phyloP scores from a whole-genome alignment of 768 basidiomycete genomes.

The Dioszegia crocea region DNA sequence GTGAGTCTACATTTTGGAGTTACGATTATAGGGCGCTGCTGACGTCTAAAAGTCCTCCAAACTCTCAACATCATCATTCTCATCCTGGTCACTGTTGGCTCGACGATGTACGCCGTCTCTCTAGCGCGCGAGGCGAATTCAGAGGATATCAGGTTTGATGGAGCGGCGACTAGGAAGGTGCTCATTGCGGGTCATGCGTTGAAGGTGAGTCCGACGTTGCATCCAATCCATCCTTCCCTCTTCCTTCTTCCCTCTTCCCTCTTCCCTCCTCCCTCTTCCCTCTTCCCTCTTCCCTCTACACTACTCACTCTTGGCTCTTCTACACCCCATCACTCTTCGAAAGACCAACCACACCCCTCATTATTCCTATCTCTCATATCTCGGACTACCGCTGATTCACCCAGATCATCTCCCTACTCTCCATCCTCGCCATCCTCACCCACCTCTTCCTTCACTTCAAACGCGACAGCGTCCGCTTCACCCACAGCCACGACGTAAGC shows the following conservation, averaged over 20 bases:
- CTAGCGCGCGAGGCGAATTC: neutral
- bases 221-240: neutral
- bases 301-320: neutral
- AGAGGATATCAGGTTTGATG: neutral
- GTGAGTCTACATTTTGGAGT: neutral
- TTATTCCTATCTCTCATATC: neutral
- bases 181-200: constrained; percentile 8
- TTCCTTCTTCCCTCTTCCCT: neutral
- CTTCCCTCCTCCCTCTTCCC: neutral
- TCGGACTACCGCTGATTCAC: neutral
- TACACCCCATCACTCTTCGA: neutral
- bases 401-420: constrained; percentile 6
- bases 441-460: constrained; percentile 8
- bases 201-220: constrained; percentile 7
- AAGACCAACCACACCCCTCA: no score
- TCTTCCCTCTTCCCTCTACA: neutral
- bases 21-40: neutral
- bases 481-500: neutral
- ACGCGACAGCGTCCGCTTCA: constrained; percentile 2
- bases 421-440: constrained; percentile 5
- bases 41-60: constrained; percentile 2
- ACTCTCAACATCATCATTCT: constrained; percentile 2
- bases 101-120: neutral
- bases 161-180: constrained; percentile 3
- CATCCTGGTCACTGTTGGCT: constrained; percentile 10